phyloP scores from a whole-genome alignment of 306 rosid genomes.

The Prunus padus region DNA sequence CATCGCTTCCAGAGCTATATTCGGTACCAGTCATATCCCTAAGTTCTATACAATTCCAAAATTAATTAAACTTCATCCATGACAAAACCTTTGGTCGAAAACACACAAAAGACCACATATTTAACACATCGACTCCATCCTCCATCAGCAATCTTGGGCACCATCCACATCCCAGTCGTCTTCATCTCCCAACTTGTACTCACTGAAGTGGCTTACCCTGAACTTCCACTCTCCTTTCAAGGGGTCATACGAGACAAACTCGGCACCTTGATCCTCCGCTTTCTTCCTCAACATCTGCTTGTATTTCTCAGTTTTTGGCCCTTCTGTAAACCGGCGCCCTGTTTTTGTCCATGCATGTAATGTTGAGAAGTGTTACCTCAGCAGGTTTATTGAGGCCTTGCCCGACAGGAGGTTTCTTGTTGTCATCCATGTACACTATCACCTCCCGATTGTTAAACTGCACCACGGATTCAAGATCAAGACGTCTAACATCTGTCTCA shows the following conservation, averaged over 20 bases:
- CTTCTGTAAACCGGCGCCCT: conserved; percentile 68
- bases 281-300: conserved; percentile 88
- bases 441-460: conserved; percentile 94
- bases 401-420: conserved; percentile 92
- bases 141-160: conserved; percentile 8
- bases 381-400: conserved; percentile 98
- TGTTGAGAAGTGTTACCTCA: conserved; percentile 89
- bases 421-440: conserved; percentile 86
- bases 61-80: conserved; percentile 6
- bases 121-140: neutral
- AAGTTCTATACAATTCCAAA: conserved; percentile 26
- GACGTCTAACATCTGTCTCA: conserved; percentile 85
- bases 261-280: conserved; percentile 93
- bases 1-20: neutral
- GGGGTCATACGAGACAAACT: conserved; percentile 74
- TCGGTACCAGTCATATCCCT: conserved; percentile 5
- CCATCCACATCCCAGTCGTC: conserved; percentile 25
- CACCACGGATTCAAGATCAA: conserved; percentile 81
- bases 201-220: conserved; percentile 79
- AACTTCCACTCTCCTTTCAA: conserved; percentile 91
- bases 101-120: neutral
- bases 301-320: conserved; percentile 77
- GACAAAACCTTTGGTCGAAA: conserved; percentile 4
- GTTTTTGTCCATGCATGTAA: conserved; percentile 78
- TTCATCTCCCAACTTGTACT: conserved; percentile 54